These are phyloP conservation scores for Rubia peregrina DNA, from an alignment of 305 asterid species.

Conservation along the genomic window DNA sequence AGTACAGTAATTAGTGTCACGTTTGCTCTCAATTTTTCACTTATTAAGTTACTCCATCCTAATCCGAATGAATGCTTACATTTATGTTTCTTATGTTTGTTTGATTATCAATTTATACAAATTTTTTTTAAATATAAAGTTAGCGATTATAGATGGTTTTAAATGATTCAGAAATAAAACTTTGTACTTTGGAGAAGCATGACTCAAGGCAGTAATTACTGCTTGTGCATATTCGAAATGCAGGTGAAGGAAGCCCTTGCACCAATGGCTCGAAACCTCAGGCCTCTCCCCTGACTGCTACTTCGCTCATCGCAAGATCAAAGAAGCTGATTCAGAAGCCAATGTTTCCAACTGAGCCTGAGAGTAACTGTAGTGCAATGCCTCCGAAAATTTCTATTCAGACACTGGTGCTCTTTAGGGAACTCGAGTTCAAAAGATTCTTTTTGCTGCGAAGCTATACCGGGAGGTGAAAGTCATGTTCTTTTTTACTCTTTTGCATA, in stretches of 20 bases:
- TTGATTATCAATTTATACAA: no score
- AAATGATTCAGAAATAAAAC: no score
- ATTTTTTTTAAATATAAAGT: no score
- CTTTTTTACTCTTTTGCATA: neutral
- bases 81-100: no score
- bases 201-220: neutral
- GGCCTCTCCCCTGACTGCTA: neutral
- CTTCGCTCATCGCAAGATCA: neutral
- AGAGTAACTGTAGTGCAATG: neutral
- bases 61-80: neutral
- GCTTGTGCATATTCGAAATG: neutral
- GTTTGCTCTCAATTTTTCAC: neutral
- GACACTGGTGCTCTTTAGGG: neutral
- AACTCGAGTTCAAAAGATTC: neutral
- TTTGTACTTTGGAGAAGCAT: neutral
- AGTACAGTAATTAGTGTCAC: neutral
- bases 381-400: neutral
- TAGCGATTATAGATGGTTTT: no score
- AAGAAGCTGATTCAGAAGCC: neutral
- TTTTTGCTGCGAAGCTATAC: neutral
- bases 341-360: neutral
- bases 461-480: neutral
- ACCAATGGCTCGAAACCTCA: neutral
- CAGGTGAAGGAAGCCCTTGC: neutral
- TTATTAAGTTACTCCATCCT: neutral